Evolutionary conservation across 805 yeast species (phyloP), one percentile per base, ranked within the genome.

Genomic region (Yamadazyma laniorum): DNA sequence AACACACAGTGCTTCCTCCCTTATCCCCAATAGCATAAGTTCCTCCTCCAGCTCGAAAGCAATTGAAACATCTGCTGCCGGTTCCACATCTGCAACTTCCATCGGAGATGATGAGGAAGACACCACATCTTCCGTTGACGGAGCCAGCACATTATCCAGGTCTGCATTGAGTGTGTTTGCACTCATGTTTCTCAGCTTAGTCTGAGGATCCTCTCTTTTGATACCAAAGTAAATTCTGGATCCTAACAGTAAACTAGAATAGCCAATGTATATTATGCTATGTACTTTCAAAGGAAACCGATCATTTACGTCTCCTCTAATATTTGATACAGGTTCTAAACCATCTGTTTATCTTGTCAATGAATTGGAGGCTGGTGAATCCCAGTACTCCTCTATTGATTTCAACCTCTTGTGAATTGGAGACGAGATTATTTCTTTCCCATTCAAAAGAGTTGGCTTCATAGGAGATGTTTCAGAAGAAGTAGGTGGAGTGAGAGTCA

Each of bases 91-190:
- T 23, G 23, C 15, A 1, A 21, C 37, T 11, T 13, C 42, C n/a
- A 7, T 9, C 6, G 19, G 31, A 12, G 5, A 28, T 8, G 19
- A 17, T 19, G 23, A 23, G 21, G 18, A 32, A 23, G 37, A 34
- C 29, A 25, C 25, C 32, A 35, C 41, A 5, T 25, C 34, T 18
- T 31, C 40, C 15, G 39, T 33, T 25, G 43, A 36, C 14, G 38
- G 27, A 3, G 43, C 39, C 16, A 35, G 15, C 17, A 27, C 22
- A 4, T 35, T 35, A 16, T 12, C 26, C 7, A 22, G 17, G 19
- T 29, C 39, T 4, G 8, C 29, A 7, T 22, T 17, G 2, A 18
- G 40, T 16, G 21, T 34, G 6, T 25, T 34, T 17, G 36, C 36
- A 5, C 36, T 34, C 25, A 5, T 34, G n/a, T 18, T 26, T 6